Evolutionary conservation across 257 asterid genomes (phyloP).

Genomic region (Nicotiana benthamiana): DNA sequence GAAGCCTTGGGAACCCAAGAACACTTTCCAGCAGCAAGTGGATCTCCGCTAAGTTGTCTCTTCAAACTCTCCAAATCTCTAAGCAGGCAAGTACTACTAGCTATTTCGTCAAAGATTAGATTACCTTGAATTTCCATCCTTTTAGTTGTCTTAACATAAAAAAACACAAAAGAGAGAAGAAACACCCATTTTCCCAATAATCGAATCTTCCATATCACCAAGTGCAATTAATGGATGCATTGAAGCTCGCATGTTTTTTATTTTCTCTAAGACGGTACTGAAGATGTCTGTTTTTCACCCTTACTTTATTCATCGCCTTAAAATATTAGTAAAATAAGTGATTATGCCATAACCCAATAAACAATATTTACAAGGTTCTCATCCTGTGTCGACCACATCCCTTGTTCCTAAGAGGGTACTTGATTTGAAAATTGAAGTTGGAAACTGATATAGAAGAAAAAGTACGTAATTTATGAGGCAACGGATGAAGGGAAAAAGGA

Average conservation of each 20-base stretch:
- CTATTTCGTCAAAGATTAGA: background rate
- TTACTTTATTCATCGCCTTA: constrained; percentile 38
- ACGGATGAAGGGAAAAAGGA: background rate
- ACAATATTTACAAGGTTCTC: constrained; percentile 70
- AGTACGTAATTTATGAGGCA: constrained; percentile 33
- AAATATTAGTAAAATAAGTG: background rate
- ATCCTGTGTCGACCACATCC: constrained; percentile 56
- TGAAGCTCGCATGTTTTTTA: constrained; percentile 64
- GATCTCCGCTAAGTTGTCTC: background rate
- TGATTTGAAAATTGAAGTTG: constrained; percentile 35
- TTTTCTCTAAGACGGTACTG: constrained; percentile 76
- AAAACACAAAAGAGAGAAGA: background rate
- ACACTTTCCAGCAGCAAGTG: background rate
- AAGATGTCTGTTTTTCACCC: constrained; percentile 90
- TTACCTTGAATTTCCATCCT: constrained; percentile 19
- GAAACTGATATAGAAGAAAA: constrained; percentile 13
- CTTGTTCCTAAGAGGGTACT: constrained; percentile 41
- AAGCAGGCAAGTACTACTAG: background rate
- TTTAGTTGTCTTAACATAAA: constrained; percentile 33
- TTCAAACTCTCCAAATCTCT: background rate
- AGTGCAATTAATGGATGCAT: constrained; percentile 80
- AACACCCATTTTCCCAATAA: constrained; percentile 75
- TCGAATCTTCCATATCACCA: constrained; percentile 91
- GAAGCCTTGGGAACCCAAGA: too few species aligned
- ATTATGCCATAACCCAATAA: constrained; percentile 40